Evolutionary conservation across 257 asterid species (phyloP).

Genomic region (Plantago ovata): DNA sequence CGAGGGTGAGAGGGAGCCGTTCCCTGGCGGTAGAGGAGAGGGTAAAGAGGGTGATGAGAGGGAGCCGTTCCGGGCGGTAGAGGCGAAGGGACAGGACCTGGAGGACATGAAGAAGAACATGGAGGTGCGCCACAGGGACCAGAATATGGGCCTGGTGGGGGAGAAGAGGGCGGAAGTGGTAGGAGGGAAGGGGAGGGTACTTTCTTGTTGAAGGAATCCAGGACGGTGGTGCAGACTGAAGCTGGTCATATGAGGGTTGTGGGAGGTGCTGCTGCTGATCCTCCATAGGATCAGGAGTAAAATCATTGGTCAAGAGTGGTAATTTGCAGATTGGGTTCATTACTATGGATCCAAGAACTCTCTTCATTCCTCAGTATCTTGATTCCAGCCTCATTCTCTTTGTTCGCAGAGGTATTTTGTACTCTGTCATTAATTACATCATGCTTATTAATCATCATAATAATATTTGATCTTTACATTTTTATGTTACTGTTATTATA

Average conservation of each 20-base stretch:
- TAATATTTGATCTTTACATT: no score
- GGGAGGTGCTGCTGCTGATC: slow-evolving; percentile 35
- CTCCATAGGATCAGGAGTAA: slow-evolving; percentile 10
- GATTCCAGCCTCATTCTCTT: slow-evolving; percentile 72
- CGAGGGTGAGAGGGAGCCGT: no score
- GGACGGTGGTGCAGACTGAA: slow-evolving; percentile 51
- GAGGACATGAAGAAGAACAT: no score
- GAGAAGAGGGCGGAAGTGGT: slow-evolving; percentile 28
- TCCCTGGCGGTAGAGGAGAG: no score
- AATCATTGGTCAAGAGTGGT: neutral
- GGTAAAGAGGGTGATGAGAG: no score
- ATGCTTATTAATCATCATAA: no score
- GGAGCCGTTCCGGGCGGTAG: no score
- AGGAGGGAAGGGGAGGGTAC: slow-evolving; percentile 26
- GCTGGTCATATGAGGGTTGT: slow-evolving; percentile 74
- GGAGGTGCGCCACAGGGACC: no score
- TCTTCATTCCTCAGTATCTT: slow-evolving; percentile 84
- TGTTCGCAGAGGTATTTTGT: slow-evolving; percentile 60
- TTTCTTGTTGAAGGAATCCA: slow-evolving; percentile 56
- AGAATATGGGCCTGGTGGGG: slow-evolving; percentile 12
- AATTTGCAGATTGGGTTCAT: slow-evolving; percentile 74
- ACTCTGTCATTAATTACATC: no score
- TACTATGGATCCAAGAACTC: slow-evolving; percentile 74
- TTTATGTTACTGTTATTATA: no score
- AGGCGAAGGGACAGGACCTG: no score